These are phyloP conservation scores for Centrapalus pauciflorus DNA, from an alignment of 129 eudicot species.

Conservation along the genomic window DNA sequence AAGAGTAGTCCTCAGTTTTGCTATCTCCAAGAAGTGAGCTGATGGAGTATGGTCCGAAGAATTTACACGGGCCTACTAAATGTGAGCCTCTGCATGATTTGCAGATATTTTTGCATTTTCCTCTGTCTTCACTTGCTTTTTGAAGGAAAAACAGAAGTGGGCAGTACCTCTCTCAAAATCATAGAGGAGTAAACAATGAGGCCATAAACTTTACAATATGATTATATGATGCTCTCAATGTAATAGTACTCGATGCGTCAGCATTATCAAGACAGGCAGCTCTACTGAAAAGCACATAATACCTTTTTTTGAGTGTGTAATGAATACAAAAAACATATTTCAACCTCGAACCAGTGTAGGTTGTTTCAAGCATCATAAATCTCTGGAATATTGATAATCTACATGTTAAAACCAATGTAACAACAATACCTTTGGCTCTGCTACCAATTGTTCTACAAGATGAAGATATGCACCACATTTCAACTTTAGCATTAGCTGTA, in stretches of 20 bases:
- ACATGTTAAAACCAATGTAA: background rate
- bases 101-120: background rate
- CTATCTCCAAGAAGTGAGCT: background rate
- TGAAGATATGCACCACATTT: background rate
- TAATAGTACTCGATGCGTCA: background rate
- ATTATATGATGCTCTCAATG: background rate
- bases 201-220: background rate
- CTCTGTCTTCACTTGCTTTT: background rate
- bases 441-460: background rate
- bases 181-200: background rate
- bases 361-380: background rate
- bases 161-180: background rate
- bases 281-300: background rate
- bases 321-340: background rate
- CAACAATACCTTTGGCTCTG: background rate
- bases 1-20: background rate
- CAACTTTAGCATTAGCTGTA: background rate
- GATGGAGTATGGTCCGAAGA: background rate
- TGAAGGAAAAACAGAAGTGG: background rate
- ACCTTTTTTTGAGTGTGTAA: background rate
- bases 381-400: background rate
- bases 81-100: background rate
- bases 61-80: background rate
- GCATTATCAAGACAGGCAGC: background rate
- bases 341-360: background rate